Evolutionary conservation across 2,329 filamentous ascomycete genomes (phyloP).

Genomic region (Ophiostoma piceae): DNA sequence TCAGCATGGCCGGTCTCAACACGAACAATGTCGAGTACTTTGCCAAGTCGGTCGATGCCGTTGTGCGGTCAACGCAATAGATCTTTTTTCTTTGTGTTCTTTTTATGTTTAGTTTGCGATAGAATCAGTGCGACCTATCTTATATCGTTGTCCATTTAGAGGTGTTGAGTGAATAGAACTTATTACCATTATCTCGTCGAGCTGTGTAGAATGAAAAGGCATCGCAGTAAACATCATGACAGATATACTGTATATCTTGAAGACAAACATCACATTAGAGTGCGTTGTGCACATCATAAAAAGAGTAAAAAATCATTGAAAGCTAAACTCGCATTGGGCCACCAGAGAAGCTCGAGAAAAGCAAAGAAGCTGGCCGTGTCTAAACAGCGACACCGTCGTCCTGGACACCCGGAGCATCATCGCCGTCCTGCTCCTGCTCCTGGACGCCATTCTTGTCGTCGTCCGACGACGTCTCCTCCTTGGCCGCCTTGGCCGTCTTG

Average conservation of each 20-base stretch:
- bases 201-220: neutral
- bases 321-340: neutral
- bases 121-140: neutral
- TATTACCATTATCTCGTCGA: neutral
- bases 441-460: neutral
- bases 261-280: neutral
- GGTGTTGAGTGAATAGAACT: neutral
- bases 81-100: neutral
- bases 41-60: slow-evolving; percentile 79
- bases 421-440: too few relatives aligned
- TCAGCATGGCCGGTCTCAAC: slow-evolving; percentile 98
- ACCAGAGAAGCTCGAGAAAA: neutral
- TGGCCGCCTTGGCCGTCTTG: neutral
- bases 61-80: slow-evolving; percentile 53
- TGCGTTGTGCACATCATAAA: too few relatives aligned
- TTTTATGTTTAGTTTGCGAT: neutral
- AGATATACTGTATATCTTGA: neutral
- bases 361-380: neutral
- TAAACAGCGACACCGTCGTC: neutral
- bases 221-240: neutral
- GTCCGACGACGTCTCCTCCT: too few relatives aligned
- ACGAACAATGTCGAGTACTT: slow-evolving; percentile 89
- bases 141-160: neutral
- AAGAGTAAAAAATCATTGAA: neutral
- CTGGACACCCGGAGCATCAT: too few relatives aligned